A percentile compares a stretch with the other conserved stretches of the same genome.
phyloP scores from a whole-genome alignment of 257 asterid genomes.

The Gentiana macrophylla region DNA sequence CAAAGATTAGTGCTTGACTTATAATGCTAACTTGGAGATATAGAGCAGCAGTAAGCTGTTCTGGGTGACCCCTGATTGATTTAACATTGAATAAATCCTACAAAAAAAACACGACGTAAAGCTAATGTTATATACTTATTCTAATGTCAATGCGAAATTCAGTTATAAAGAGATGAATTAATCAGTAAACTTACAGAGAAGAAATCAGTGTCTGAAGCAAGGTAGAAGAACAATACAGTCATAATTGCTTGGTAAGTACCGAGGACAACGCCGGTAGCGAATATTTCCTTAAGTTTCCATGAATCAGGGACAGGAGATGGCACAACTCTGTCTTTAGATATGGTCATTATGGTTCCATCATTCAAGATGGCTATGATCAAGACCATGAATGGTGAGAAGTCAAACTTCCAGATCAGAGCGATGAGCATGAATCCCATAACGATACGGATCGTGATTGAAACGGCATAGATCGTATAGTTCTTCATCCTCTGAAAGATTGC shows the following conservation, averaged over 20 bases:
- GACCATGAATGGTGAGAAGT: slow-evolving; percentile 93
- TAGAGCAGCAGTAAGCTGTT: slow-evolving; percentile 70
- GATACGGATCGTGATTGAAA: slow-evolving; percentile 80
- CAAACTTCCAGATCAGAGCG: slow-evolving; percentile 84
- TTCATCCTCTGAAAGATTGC: slow-evolving; percentile 96
- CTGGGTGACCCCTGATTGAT: slow-evolving; percentile 33
- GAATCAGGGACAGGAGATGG: slow-evolving; percentile 93
- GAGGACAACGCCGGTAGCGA: slow-evolving; percentile 77
- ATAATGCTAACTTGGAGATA: slow-evolving; percentile 95
- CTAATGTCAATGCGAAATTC: no score
- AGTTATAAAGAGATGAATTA: not conserved
- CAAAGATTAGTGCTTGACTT: slow-evolving; percentile 88
- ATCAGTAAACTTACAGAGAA: slow-evolving; percentile 32
- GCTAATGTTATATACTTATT: not conserved
- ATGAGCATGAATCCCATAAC: slow-evolving; percentile 87
- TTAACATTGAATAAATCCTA: slow-evolving; percentile 40
- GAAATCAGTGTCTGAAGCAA: slow-evolving; percentile 59
- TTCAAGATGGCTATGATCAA: slow-evolving; percentile 76
- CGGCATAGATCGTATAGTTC: slow-evolving; percentile 82
- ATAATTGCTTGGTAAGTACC: slow-evolving; percentile 78
- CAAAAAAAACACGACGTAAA: not conserved
- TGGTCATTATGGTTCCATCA: slow-evolving; percentile 94
- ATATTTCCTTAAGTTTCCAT: slow-evolving; percentile 89
- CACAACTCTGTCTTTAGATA: slow-evolving; percentile 73
- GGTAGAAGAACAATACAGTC: slow-evolving; percentile 72